A percentile compares a stretch with the other conserved stretches of the same genome.
Conservation (phyloP, 495 filamentous ascomycete species). For the Neurospora cerealis region DNA sequence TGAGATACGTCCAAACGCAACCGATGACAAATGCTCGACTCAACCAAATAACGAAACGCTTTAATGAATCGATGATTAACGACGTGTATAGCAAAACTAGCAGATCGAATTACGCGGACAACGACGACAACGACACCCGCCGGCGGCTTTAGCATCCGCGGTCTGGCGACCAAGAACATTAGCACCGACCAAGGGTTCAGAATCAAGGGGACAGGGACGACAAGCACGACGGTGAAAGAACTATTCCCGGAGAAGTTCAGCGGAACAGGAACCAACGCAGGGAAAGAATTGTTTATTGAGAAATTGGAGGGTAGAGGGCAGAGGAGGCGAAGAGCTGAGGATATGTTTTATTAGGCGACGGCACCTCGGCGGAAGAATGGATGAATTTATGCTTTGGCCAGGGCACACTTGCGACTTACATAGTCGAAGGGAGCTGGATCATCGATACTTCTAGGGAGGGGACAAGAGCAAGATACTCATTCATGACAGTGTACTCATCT, state of each 20-base stretch:
- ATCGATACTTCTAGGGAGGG: background rate
- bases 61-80: slow-evolving; percentile 12
- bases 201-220: slow-evolving; percentile 52
- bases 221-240: slow-evolving; percentile 50
- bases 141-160: slow-evolving; percentile 52
- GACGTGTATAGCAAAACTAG: slow-evolving; percentile 21
- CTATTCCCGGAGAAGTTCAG: slow-evolving; percentile 57
- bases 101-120: slow-evolving; percentile 29
- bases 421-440: background rate
- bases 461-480: background rate
- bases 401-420: background rate
- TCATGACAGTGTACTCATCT: background rate
- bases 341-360: slow-evolving; percentile 37
- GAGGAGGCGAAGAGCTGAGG: slow-evolving; percentile 42
- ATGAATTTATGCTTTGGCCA: background rate
- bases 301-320: slow-evolving; percentile 35
- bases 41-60: background rate
- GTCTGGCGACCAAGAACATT: slow-evolving; percentile 34
- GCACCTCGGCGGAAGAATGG: background rate
- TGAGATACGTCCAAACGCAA: background rate
- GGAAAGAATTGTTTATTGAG: slow-evolving; percentile 61
- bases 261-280: slow-evolving; percentile 39
- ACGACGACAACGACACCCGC: background rate
- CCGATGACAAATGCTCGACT: background rate
- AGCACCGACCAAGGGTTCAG: slow-evolving; percentile 44